phyloP scores from a whole-genome alignment of 768 basidiomycete genomes.

The Naganishia onofrii region DNA sequence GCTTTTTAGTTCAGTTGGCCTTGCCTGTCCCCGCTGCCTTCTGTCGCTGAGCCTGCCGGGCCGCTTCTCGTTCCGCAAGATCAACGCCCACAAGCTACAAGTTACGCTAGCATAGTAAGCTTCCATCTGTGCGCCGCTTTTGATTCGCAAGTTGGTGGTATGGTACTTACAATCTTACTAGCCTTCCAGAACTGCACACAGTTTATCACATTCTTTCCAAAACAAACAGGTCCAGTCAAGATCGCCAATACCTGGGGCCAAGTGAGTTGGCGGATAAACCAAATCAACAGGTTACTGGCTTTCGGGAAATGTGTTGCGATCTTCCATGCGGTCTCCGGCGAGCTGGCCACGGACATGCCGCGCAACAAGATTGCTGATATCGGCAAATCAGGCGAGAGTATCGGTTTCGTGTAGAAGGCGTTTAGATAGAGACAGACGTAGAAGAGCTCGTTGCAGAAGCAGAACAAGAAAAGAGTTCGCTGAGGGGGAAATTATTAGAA shows the following conservation, averaged over 20 bases:
- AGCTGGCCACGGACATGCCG: constrained; percentile 18
- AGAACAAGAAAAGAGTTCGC: constrained; percentile 85
- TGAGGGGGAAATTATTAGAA: constrained; percentile 46
- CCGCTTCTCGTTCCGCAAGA: constrained; percentile 66
- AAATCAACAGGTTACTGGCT: constrained; percentile 34
- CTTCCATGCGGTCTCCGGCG: constrained; percentile 42
- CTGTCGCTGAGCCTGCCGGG: constrained; percentile 36
- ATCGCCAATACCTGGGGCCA: constrained; percentile 73
- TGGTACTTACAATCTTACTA: constrained; percentile 56
- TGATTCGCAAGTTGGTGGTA: background rate
- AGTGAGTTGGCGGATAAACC: constrained; percentile 56
- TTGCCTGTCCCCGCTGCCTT: constrained; percentile 28
- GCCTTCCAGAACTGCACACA: constrained; percentile 98
- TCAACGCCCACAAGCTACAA: constrained; percentile 77
- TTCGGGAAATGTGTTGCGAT: constrained; percentile 37
- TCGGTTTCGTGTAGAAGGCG: constrained; percentile 72
- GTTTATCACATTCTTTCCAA: constrained; percentile 87
- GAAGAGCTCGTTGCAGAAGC: constrained; percentile 92
- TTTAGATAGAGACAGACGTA: constrained; percentile 92
- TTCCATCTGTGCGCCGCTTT: background rate
- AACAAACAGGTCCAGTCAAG: constrained; percentile 65
- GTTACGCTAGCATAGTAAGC: background rate
- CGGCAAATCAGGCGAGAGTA: constrained; percentile 58
- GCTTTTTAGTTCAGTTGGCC: constrained; percentile 18
- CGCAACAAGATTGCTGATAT: constrained; percentile 39